A percentile compares a stretch with the other conserved stretches of the same genome.
Evolutionary conservation across 805 yeast genomes (phyloP).

Genomic region (Nakazawaea laoshanensis): DNA sequence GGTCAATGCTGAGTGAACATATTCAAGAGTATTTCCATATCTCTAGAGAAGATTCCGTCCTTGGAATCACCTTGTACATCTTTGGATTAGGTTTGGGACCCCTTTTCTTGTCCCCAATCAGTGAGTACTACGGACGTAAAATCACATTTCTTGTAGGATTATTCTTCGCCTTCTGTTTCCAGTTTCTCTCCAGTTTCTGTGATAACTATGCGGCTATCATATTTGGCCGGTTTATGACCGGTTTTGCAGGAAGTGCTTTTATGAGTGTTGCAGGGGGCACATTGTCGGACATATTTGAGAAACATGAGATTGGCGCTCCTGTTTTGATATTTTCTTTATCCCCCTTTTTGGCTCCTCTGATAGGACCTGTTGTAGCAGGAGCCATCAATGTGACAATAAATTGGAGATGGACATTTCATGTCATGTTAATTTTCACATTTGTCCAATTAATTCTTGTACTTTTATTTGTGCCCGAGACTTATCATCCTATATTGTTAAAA

Average conservation of each 20-base stretch:
- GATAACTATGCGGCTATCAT: constrained; percentile 54
- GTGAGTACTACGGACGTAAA: constrained; percentile 50
- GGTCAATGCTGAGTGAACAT: constrained; percentile 52
- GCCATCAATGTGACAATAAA: constrained; percentile 46
- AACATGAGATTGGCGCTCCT: constrained; percentile 56
- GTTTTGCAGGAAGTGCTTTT: constrained; percentile 69
- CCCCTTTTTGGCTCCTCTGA: constrained; percentile 62
- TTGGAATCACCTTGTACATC: constrained; percentile 49
- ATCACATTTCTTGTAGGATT: constrained; percentile 43
- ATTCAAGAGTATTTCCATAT: constrained; percentile 38
- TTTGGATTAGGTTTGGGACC: constrained; percentile 62
- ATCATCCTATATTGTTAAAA: constrained; percentile 42
- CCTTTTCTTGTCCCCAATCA: constrained; percentile 48
- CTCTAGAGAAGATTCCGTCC: constrained; percentile 50
- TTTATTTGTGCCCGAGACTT: constrained; percentile 29
- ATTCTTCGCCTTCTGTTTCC: constrained; percentile 36
- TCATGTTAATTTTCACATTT: constrained; percentile 48
- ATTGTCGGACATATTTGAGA: constrained; percentile 60
- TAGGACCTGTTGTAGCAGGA: constrained; percentile 59
- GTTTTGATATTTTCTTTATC: constrained; percentile 58
- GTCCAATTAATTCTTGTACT: constrained; percentile 15
- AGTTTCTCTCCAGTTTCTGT: constrained; percentile 48
- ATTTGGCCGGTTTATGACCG: constrained; percentile 59
- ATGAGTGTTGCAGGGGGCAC: constrained; percentile 74
- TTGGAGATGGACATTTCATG: constrained; percentile 70